A percentile compares a stretch with the other conserved stretches of the same genome.
phyloP scores from a whole-genome alignment of 768 basidiomycete genomes.

The Clathrus columnatus region DNA sequence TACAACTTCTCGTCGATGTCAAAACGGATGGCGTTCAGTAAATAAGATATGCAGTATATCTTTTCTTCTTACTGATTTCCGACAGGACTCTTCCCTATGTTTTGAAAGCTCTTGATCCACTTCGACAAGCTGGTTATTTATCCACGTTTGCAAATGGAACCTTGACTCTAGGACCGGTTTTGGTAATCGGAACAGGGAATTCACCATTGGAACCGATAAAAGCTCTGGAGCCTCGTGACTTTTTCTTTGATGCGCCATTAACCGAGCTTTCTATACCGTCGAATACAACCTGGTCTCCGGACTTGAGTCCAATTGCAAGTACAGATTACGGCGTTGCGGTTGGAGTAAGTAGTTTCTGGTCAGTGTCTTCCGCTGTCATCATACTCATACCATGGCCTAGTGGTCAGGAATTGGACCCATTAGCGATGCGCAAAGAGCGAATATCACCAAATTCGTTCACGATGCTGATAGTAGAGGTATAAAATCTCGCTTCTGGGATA shows the following conservation, averaged over 20 bases:
- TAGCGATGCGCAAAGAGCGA: slow-evolving; percentile 28
- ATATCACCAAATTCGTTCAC: slow-evolving; percentile 31
- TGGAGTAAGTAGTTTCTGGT: slow-evolving; percentile 17
- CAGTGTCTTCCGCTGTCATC: neutral
- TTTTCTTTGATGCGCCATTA: slow-evolving; percentile 47
- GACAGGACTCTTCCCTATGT: slow-evolving; percentile 36
- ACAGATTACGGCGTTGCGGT: slow-evolving; percentile 37
- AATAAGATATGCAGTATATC: slow-evolving; percentile 6
- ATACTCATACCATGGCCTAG: neutral
- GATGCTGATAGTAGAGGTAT: slow-evolving; percentile 38
- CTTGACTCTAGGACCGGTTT: slow-evolving; percentile 28
- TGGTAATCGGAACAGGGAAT: slow-evolving; percentile 44
- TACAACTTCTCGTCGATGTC: slow-evolving; percentile 45
- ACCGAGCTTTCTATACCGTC: slow-evolving; percentile 28
- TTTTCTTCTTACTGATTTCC: neutral
- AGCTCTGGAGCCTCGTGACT: slow-evolving; percentile 36
- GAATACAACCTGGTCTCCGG: slow-evolving; percentile 33
- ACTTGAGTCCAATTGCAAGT: slow-evolving; percentile 42
- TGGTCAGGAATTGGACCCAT: slow-evolving; percentile 40
- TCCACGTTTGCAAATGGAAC: slow-evolving; percentile 37
- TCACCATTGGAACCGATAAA: slow-evolving; percentile 39
- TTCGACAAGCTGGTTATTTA: slow-evolving; percentile 36
- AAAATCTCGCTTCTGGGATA: slow-evolving; percentile 44
- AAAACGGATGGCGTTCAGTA: slow-evolving; percentile 43
- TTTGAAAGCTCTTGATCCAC: slow-evolving; percentile 35